Evolutionary conservation across 306 rosid species (phyloP).

Genomic region (Morella rubra): DNA sequence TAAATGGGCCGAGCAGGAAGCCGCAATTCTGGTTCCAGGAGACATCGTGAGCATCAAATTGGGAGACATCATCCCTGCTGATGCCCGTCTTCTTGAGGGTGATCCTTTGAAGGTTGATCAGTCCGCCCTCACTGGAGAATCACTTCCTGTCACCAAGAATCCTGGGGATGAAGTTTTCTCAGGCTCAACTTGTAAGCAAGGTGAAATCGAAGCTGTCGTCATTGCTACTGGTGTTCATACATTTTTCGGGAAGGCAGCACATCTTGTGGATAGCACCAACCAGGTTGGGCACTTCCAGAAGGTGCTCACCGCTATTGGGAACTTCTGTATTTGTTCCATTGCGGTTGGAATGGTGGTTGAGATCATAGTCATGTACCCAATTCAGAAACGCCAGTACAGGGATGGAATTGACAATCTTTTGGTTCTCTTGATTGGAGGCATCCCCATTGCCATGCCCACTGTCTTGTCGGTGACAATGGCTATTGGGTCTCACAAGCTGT

Average conservation of each 20-base stretch:
- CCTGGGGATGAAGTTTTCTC: constrained; percentile 99
- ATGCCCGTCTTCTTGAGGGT: constrained; percentile 99
- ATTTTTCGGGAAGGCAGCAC: constrained; percentile 98
- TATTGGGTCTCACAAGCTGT: constrained; percentile 94
- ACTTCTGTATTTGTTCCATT: constrained; percentile 94
- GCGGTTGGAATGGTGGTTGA: constrained; percentile 88
- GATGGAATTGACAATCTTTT: constrained; percentile 91
- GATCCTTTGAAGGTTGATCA: constrained; percentile 93
- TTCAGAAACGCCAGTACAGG: constrained; percentile 82
- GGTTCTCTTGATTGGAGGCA: constrained; percentile 98
- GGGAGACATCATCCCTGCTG: constrained; percentile 96
- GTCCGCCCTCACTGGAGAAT: constrained; percentile 97
- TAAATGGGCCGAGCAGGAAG: constrained; percentile 87
- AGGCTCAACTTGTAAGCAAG: constrained; percentile 98
- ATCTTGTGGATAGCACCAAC: constrained; percentile 94
- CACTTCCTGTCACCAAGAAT: constrained; percentile 84
- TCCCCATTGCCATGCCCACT: constrained; percentile 99
- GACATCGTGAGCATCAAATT: constrained; percentile 90
- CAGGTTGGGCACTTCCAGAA: constrained; percentile 99
- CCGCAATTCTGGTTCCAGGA: constrained; percentile 93
- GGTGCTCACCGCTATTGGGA: constrained; percentile 92
- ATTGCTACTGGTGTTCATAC: constrained; percentile 99
- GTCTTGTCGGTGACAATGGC: constrained; percentile 99
- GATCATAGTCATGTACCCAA: constrained; percentile 93
- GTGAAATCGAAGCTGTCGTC: constrained; percentile 95